Evolutionary conservation across 805 yeast genomes (phyloP).

Genomic region (Saturnispora mendoncae): DNA sequence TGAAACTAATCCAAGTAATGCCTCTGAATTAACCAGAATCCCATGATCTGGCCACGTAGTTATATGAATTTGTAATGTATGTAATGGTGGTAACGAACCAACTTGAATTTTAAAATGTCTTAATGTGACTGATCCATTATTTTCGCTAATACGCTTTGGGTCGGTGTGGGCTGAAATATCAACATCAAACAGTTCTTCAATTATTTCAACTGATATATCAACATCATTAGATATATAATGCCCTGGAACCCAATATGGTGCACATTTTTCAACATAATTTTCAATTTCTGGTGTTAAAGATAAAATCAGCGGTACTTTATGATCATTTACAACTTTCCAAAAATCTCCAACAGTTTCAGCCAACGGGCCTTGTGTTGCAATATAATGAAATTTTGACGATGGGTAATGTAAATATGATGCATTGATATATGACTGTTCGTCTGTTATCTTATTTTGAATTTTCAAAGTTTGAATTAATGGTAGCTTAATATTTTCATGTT

Average conservation of each 20-base stretch:
- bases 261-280: conserved; percentile 72
- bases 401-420: conserved; percentile 62
- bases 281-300: conserved; percentile 72
- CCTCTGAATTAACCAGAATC: conserved; percentile 45
- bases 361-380: conserved; percentile 90
- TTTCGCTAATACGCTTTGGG: conserved; percentile 17
- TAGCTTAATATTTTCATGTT: not conserved
- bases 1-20: conserved; percentile 45
- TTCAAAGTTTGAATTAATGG: conserved; percentile 8
- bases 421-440: conserved; percentile 60
- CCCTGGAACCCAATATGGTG: conserved; percentile 70
- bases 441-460: conserved; percentile 17
- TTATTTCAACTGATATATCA: conserved; percentile 19
- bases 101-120: conserved; percentile 39
- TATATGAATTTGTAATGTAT: conserved; percentile 66
- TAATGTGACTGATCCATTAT: conserved; percentile 13
- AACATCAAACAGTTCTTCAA: conserved; percentile 23
- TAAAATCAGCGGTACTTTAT: conserved; percentile 56
- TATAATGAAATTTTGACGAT: conserved; percentile 39
- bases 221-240: conserved; percentile 30
- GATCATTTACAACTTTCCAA: conserved; percentile 67
- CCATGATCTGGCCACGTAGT: conserved; percentile 81
- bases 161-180: conserved; percentile 19
- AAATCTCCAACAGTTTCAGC: conserved; percentile 68
- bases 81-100: conserved; percentile 29